These are phyloP conservation scores for Primulina eburnea DNA, from an alignment of 257 asterid genomes.

Conservation along the genomic window DNA sequence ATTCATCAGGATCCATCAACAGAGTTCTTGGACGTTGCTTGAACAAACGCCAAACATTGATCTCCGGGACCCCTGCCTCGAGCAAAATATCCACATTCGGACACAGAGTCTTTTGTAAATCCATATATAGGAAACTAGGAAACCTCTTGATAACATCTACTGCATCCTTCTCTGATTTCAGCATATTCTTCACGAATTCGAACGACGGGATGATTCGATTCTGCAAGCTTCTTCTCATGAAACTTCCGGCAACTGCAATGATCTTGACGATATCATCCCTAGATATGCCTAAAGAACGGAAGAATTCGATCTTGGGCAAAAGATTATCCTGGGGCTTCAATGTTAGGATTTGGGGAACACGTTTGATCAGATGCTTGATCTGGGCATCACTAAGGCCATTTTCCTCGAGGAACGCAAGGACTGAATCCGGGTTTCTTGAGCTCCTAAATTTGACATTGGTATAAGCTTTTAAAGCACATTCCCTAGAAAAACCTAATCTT, in stretches of 20 bases:
- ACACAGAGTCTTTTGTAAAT: not conserved
- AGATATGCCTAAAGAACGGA: constrained; percentile 26
- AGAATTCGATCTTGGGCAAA: constrained; percentile 32
- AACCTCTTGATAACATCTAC: not conserved
- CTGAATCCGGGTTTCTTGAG: constrained; percentile 26
- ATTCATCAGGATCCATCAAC: not conserved
- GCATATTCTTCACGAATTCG: constrained; percentile 18
- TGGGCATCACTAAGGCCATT: constrained; percentile 28
- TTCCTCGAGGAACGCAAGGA: constrained; percentile 23
- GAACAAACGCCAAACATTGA: constrained; percentile 16
- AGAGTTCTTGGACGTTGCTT: constrained; percentile 1
- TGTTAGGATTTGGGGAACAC: too few species aligned
- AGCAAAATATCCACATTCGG: constrained; percentile 16
- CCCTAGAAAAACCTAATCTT: constrained; percentile 12
- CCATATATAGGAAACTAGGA: not conserved
- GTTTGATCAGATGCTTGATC: constrained; percentile 9
- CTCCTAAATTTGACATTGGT: constrained; percentile 19
- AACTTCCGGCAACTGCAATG: not conserved
- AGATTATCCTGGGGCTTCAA: constrained; percentile 17
- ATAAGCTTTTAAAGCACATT: constrained; percentile 21
- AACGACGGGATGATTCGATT: constrained; percentile 26
- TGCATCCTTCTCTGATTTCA: constrained; percentile 1
- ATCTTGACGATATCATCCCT: constrained; percentile 15
- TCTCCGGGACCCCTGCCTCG: constrained; percentile 19
- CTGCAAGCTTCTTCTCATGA: constrained; percentile 28